phyloP scores from a whole-genome alignment of 257 asterid genomes.

The Solanum sitiens region DNA sequence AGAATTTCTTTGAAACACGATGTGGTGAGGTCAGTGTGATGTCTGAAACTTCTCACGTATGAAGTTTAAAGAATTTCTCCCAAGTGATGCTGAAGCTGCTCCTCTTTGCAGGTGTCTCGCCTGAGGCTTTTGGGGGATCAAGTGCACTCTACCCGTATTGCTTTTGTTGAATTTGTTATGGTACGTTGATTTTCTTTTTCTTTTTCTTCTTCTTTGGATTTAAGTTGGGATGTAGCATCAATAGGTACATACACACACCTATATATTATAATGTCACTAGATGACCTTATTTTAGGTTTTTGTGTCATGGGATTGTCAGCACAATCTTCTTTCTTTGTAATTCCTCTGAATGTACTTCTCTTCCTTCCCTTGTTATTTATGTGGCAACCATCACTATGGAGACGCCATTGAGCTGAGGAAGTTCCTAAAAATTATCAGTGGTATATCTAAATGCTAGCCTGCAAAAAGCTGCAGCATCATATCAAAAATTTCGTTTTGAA shows the following conservation, averaged over 20 bases:
- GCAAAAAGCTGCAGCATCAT: not conserved
- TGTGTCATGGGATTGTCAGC: not conserved
- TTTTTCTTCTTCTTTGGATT: not conserved
- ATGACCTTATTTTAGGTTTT: not conserved
- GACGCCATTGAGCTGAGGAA: not conserved
- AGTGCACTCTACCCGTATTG: slow-evolving; percentile 82
- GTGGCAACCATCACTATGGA: not conserved
- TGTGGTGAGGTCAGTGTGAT: slow-evolving; percentile 68
- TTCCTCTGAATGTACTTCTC: not conserved
- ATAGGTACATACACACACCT: not conserved
- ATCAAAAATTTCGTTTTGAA: not conserved
- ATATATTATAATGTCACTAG: not conserved
- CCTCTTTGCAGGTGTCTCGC: slow-evolving; percentile 65
- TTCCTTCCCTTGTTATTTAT: not conserved
- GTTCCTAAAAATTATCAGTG: not conserved
- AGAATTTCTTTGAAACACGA: slow-evolving; percentile 72
- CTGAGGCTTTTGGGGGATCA: slow-evolving; percentile 95
- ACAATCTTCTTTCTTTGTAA: not conserved
- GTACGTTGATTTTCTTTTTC: slow-evolving; percentile 20
- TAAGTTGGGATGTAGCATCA: not conserved
- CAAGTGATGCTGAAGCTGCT: not conserved
- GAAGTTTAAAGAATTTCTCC: not conserved
- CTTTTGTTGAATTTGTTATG: slow-evolving; percentile 80
- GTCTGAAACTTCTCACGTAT: not conserved
- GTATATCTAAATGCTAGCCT: not conserved